phyloP scores from a whole-genome alignment of 495 filamentous ascomycete species.

The Annulohypoxylon stygium region DNA sequence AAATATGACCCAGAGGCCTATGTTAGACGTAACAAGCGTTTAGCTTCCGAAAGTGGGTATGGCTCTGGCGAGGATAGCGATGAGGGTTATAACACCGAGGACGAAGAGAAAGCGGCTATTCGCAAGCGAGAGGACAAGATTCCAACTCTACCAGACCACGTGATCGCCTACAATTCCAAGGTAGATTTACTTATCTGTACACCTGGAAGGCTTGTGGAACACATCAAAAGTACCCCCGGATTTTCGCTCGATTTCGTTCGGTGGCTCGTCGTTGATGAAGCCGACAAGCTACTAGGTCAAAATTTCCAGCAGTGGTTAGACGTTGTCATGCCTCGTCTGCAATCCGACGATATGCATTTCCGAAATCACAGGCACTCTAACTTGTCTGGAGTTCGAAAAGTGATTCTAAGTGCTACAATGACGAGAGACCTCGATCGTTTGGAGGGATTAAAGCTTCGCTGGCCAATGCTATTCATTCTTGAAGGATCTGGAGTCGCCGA shows the following conservation, averaged over 20 bases:
- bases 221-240: constrained; percentile 84
- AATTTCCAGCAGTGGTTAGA: constrained; percentile 94
- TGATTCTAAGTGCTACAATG: constrained; percentile 94
- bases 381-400: constrained; percentile 70
- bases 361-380: constrained; percentile 66
- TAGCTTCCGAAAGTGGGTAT: constrained; percentile 26
- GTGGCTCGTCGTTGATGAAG: constrained; percentile 95
- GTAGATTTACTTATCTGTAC: constrained; percentile 94
- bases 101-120: constrained; percentile 47
- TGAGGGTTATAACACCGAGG: constrained; percentile 49
- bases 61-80: constrained; percentile 34
- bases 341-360: constrained; percentile 56
- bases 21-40: constrained; percentile 48
- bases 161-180: constrained; percentile 72
- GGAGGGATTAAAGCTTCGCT: constrained; percentile 75
- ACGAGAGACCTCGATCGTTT: constrained; percentile 87
- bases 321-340: constrained; percentile 74
- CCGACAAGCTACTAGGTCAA: constrained; percentile 89
- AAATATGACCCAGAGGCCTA: constrained; percentile 54
- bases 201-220: constrained; percentile 91
- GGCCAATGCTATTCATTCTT: constrained; percentile 82
- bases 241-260: constrained; percentile 79
- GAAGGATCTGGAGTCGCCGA: constrained; percentile 61
- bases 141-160: constrained; percentile 68
- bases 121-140: constrained; percentile 49